Evolutionary conservation across 2,329 filamentous ascomycete genomes (phyloP), one percentile per base, ranked within the genome.

Genomic region (Akanthomyces uredinophilus): DNA sequence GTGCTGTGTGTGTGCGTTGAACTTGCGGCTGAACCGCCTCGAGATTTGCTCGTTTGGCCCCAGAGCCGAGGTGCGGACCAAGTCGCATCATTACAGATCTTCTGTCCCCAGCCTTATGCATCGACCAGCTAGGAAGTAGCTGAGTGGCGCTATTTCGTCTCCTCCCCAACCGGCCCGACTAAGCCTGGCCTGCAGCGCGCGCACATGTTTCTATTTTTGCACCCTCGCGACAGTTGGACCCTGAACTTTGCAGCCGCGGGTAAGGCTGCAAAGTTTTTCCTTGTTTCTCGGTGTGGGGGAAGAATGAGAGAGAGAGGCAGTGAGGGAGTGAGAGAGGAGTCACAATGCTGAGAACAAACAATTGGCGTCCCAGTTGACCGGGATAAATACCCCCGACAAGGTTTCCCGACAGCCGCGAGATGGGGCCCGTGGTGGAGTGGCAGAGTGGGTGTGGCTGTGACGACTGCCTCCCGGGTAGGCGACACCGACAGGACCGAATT

Each of bases 161-260:
- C 4, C 27, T 50, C 18, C 51, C 37, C 52, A 55, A 44, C 37
- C 52, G 52, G 52, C 39, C 52, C 52, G 50, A 53, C 32, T 53
- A 20, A n/a, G 20, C 20, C 32, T n/a, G n/a, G 14, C 32, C 37
- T 53, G 3, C 35, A 43, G 35, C 32, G 32, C 10, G n/a, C 20
- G 24, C 20, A 13, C 29, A 35, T 32, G 52, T 44, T 55, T 41
- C 52, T 55, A 55, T 55, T 55, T 55, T 55, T 55, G 39, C 39
- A 29, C 11, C 35, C 13, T 51, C 11, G 24, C 22, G 24, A 22
- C 16, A 24, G 32, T 41, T 37, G 43, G 37, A 54, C 35, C 51
- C 51, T 54, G 20, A 27, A 27, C 20, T 29, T 29, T 41, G 51
- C 51, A 41, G n/a, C 22, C 13, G 16, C 22, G 18, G 27, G 27